A percentile compares a stretch with the other conserved stretches of the same genome.
Evolutionary conservation across 768 basidiomycete genomes (phyloP).

Genomic region (Xerocomellus intermedius): DNA sequence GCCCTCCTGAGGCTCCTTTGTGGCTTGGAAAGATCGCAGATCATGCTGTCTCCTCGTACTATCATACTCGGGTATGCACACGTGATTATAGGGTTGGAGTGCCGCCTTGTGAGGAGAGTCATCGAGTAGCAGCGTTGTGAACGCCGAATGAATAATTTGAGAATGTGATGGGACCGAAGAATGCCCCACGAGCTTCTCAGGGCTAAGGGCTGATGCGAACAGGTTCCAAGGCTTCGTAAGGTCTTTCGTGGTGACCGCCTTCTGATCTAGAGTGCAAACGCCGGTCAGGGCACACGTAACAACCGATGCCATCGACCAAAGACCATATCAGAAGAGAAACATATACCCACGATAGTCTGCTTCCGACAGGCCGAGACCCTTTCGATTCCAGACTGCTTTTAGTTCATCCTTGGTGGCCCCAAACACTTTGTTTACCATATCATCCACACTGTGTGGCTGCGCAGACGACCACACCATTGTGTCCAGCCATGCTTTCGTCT

Average conservation of each 20-base stretch:
- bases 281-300: background rate
- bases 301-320: background rate
- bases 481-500: constrained; percentile 67
- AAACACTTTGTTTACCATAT: constrained; percentile 71
- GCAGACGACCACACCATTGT: constrained; percentile 91
- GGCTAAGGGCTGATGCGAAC: constrained; percentile 23
- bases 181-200: background rate
- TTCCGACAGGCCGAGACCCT: constrained; percentile 64
- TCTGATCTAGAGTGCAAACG: constrained; percentile 9
- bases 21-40: constrained; percentile 27
- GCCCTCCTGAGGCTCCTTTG: constrained; percentile 11
- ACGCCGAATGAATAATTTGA: constrained; percentile 37
- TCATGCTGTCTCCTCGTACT: constrained; percentile 41
- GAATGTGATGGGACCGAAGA: constrained; percentile 3
- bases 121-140: constrained; percentile 50
- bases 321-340: background rate
- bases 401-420: constrained; percentile 41
- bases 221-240: constrained; percentile 65
- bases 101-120: constrained; percentile 55
- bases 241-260: constrained; percentile 65
- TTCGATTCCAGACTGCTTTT: constrained; percentile 75
- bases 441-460: constrained; percentile 72
- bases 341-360: constrained; percentile 66
- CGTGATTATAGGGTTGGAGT: constrained; percentile 79
- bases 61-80: constrained; percentile 72